Evolutionary conservation across 108 stramenopile genomes (phyloP), one percentile per base, ranked within the genome.

Genomic region (Skeletonema potamos): DNA sequence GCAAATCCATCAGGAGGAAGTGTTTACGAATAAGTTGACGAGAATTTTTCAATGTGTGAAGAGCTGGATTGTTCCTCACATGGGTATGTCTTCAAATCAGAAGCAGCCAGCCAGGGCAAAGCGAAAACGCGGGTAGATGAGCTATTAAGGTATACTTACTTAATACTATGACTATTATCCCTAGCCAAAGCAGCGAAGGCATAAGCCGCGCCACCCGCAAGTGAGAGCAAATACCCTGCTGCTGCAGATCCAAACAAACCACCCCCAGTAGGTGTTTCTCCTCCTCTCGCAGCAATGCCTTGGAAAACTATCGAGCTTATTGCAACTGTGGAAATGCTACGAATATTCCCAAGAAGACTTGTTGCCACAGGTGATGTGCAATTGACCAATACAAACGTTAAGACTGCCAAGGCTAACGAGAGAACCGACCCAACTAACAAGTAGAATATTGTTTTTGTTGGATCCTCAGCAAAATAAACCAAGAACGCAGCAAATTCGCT

Each of bases 301-400:
- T 54, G 54, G 27, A 62, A 73, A 4, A 73, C 11, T n/a, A 73
- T 22, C 12, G 72, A 73, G 48, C 72, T 73, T 17, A 73, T 58
- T 28, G 62, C 62, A 43, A 73, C 72, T 20, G 72, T 73, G 10
- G 62, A 62, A 29, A 73, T 73, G 30, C 72, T 73, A n/a, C 72
- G 60, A 0, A 73, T 63, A 64, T 73, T 73, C 6, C 72, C 72
- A 5, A 73, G 56, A 26, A 73, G 58, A 55, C 72, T 73, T 3
- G 72, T 58, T 39, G 72, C 72, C 33, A 73, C 72, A 33, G 72
- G 72, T 41, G 72, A 73, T 36, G 72, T 73, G 63, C 54, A 18
- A 56, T 62, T 73, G 15, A 73, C 72, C 15, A 73, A 64, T 4
- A 54, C 51, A 54, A 73, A 73, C 1, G 72, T 73, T 55, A 73